phyloP scores from a whole-genome alignment of 495 filamentous ascomycete genomes.

The Neurospora sp. region DNA sequence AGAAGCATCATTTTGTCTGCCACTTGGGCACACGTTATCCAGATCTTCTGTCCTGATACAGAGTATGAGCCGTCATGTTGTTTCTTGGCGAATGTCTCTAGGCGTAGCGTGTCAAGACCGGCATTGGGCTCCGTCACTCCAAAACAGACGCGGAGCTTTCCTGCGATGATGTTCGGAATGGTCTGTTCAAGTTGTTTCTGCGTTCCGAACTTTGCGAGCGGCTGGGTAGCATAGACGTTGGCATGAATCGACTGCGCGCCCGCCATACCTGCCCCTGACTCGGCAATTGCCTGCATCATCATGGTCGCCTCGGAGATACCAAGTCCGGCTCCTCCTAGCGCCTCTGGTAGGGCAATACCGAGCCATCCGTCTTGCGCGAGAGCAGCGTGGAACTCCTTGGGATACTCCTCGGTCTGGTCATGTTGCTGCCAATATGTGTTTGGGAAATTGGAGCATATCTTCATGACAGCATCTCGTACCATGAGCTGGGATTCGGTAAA shows the following conservation, averaged over 20 bases:
- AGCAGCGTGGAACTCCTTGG: constrained; percentile 61
- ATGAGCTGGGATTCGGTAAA: constrained; percentile 63
- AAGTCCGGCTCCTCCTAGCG: constrained; percentile 60
- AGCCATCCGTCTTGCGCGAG: constrained; percentile 76
- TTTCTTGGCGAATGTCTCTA: constrained; percentile 50
- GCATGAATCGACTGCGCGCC: constrained; percentile 71
- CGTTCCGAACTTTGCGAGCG: constrained; percentile 59
- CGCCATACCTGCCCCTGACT: constrained; percentile 67
- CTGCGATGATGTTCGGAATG: constrained; percentile 59
- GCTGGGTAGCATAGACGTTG: constrained; percentile 67
- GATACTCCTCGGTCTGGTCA: constrained; percentile 58
- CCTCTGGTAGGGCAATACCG: constrained; percentile 65
- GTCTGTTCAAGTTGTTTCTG: constrained; percentile 47
- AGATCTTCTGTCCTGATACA: constrained; percentile 69
- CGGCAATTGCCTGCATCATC: constrained; percentile 76
- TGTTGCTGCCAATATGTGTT: constrained; percentile 59
- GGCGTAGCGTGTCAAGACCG: constrained; percentile 61
- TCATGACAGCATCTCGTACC: constrained; percentile 58
- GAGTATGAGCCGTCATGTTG: constrained; percentile 43
- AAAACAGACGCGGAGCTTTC: constrained; percentile 60
- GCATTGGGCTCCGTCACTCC: constrained; percentile 54
- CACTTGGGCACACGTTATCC: constrained; percentile 73
- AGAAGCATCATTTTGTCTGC: constrained; percentile 69
- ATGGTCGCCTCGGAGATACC: constrained; percentile 76
- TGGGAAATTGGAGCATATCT: constrained; percentile 57